Evolutionary conservation across 768 basidiomycete genomes (phyloP).

Genomic region (Russula griseocarnosa): DNA sequence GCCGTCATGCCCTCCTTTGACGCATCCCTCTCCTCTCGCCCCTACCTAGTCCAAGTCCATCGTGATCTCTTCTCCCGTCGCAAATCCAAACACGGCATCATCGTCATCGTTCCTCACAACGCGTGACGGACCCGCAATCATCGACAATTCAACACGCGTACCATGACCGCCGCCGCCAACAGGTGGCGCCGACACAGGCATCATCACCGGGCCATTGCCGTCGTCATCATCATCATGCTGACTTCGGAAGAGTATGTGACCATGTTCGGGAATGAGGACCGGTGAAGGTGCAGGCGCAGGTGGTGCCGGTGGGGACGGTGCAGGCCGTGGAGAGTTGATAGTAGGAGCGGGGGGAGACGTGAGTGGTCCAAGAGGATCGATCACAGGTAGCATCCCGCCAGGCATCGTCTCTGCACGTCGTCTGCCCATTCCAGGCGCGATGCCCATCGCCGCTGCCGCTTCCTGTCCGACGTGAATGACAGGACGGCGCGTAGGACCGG

Average conservation of each 20-base stretch:
- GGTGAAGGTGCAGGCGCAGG: background rate
- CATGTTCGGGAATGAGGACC: constrained; percentile 15
- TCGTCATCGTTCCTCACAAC: constrained; percentile 20
- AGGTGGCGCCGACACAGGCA: constrained; percentile 1
- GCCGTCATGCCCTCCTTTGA: too few relatives aligned
- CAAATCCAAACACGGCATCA: constrained; percentile 21
- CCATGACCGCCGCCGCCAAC: background rate
- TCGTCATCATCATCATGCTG: background rate
- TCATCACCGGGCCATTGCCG: background rate
- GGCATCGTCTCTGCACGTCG: constrained; percentile 30
- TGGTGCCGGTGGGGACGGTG: constrained; percentile 10
- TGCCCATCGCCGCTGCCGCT: constrained; percentile 12
- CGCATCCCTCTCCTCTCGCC: background rate
- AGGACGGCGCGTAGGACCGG: constrained; percentile 17
- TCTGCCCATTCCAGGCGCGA: constrained; percentile 14
- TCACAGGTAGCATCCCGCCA: constrained; percentile 27
- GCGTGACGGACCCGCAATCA: constrained; percentile 27
- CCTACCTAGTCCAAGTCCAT: constrained; percentile 28
- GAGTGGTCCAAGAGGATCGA: constrained; percentile 19
- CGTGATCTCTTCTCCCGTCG: constrained; percentile 24
- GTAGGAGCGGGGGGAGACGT: background rate
- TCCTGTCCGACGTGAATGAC: constrained; percentile 25
- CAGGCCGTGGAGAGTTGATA: background rate
- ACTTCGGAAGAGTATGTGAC: constrained; percentile 15
- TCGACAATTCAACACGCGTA: constrained; percentile 28